These are phyloP conservation scores for Leptoxyphium fumago DNA, from an alignment of 2,329 filamentous ascomycete genomes.

Conservation along the genomic window DNA sequence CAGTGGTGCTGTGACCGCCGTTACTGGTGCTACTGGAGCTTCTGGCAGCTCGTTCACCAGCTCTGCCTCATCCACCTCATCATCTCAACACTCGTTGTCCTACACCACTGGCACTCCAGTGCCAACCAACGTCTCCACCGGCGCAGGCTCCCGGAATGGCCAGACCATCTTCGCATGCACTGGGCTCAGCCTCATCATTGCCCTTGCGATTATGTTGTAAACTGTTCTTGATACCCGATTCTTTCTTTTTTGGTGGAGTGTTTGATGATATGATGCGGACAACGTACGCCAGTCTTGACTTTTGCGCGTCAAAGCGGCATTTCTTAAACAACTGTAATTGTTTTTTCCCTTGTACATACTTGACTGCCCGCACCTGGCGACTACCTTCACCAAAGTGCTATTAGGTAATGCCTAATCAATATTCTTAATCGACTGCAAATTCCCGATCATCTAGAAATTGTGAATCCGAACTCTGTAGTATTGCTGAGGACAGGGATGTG, in stretches of 20 bases:
- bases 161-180: background rate
- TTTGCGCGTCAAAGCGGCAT: too few species aligned
- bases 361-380: background rate
- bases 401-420: background rate
- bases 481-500: too few species aligned
- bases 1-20: slow-evolving; percentile 1
- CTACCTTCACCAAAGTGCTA: background rate
- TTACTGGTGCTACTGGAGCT: background rate
- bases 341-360: background rate
- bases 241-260: background rate
- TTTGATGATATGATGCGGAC: background rate
- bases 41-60: background rate
- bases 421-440: background rate
- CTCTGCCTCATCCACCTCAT: background rate
- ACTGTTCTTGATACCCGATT: background rate
- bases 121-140: background rate
- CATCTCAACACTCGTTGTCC: background rate
- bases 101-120: background rate
- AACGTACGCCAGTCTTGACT: background rate
- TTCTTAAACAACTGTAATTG: too few species aligned
- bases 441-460: too few species aligned
- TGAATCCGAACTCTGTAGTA: too few species aligned
- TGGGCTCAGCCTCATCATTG: background rate
- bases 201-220: background rate
- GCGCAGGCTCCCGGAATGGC: background rate